Evolutionary conservation across 495 filamentous ascomycete species (phyloP), one percentile per base, ranked within the genome.

Genomic region (Trypethelium eluteriae): DNA sequence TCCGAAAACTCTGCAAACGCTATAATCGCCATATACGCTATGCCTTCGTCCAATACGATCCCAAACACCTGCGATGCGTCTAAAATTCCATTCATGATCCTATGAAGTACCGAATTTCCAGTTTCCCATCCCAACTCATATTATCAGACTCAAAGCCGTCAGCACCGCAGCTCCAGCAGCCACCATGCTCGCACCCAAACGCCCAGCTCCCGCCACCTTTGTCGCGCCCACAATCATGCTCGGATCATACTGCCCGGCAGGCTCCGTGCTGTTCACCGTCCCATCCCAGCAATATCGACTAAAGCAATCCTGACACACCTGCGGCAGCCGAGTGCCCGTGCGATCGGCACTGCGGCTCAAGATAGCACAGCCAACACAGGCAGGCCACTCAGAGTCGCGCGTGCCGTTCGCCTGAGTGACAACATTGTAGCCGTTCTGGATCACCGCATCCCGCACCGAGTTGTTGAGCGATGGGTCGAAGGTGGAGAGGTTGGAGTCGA

Each of bases 311-410:
- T 74, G 80, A 75, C 93, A 98, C 14, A 82, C 83, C 11, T 81
- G 78, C 0, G 90, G 90, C 0, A 90, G 81, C 0, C 74, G 64
- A 6, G 84, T 86, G 2, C 80, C 79, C 2, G 87, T 93, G 50
- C 90, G 82, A 64, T 86, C 82, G 66, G 91, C 82, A 61, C 86
- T 88, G 39, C 93, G 80, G 56, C 80, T 83, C n/a, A 97, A 79
- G n/a, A 95, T 85, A 2, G 93, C 93, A 72, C 93, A 98, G 5
- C 88, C 92, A 3, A 96, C 86, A 69, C 93, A 98, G 1, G 83
- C 78, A 0, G 84, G 80, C 92, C 93, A 98, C 50, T 86, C 70
- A 1, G 69, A 69, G 70, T 96, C 91, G 2, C 83, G 66, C 2
- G 90, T 92, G 44, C 82, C 83, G 76, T 96, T 96, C 44, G 83